Evolutionary conservation across 1,139 yeast species (phyloP), one percentile per base, ranked within the genome.

Genomic region (Debaryomycetaceae sp.): DNA sequence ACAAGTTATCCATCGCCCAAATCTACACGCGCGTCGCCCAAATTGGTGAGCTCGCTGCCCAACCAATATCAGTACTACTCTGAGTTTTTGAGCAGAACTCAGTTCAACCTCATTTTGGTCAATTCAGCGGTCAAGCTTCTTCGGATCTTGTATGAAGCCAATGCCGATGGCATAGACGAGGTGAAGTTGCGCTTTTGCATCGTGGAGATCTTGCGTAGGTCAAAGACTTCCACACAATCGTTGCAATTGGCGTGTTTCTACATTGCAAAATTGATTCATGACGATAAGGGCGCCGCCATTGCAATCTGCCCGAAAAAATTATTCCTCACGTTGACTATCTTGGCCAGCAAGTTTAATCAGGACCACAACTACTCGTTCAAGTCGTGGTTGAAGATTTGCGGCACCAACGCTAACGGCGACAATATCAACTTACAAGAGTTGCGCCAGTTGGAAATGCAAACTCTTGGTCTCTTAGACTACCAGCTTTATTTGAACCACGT

Each of bases 301-400:
- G 27, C 27, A 32, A 35, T 13, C 38, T 79, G 84, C 46, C 81
- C 86, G 5, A 75, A 83, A 44, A 74, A 83, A 40, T 65, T 78
- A 27, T 78, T 84, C 42, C 63, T 84, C 39, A 75, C 81, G 3
- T 67, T 83, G 44, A 53, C 83, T 32, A 80, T 83, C 35, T 59
- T 83, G 29, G 79, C 91, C 2, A 73, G 82, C 34, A 84, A 84
- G 50, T 83, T 78, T 51, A 65, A 73, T 39, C 86, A 79, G 50
- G 95, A 84, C 54, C 73, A 78, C 35, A 81, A 80, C 48, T 83
- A 75, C 53, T 66, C 83, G 15, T 69, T 81, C 42, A 67, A 66
- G 42, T 74, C 83, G n/a, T 84, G 95, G 95, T 64, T 82, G 32
- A 77, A 75, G 47, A 78, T 84, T 31, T 74, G 85, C 31, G 91